Evolutionary conservation across 208 protist genomes (phyloP), one percentile per base, ranked within the genome.

Genomic region (Phytomonas serpens): DNA sequence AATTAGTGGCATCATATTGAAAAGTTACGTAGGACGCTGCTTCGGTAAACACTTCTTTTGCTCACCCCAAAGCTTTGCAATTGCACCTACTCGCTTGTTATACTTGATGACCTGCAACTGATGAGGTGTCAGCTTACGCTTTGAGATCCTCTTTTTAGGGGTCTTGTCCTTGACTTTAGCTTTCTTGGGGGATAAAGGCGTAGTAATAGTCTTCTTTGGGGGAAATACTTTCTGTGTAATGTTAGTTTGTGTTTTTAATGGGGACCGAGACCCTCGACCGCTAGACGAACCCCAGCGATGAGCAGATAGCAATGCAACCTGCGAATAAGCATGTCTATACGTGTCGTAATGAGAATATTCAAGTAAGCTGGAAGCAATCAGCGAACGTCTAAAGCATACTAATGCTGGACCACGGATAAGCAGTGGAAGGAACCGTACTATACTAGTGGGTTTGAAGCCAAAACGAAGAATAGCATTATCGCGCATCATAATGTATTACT

Each of bases 11-110:
- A 19, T 57, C 47, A 57, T 57, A 57, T 57, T 57, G 47, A 57
- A 57, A 57, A 31, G 23, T 14, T 42, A 34, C 31, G 27, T 16
- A 57, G 23, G 23, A 23, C 19, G 47, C 11, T 65, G 29, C 36
- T 68, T 30, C 33, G 63, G 57, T 10, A 72, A 64, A 0, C 27
- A 65, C 34, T 79, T 61, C 69, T 85, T 83, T 36, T 87, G 86
- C 67, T 86, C 77, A 62, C 84, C 80, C 83, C 85, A 95, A 42
- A 95, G 78, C 13, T 86, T 80, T n/a, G 88, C 90, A 61, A 95
- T 95, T 13, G 82, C 84, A 38, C 77, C 83, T 11, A 95, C 85
- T 38, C 90, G 81, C 38, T 93, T 93, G 77, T 95, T 95, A 77
- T 95, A 95, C 71, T 88, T 90, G 40, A 87, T 85, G 47, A 83